Evolutionary conservation across 768 basidiomycete genomes (phyloP), one percentile per base, ranked within the genome.

Genomic region (Leccinum ochraceum): DNA sequence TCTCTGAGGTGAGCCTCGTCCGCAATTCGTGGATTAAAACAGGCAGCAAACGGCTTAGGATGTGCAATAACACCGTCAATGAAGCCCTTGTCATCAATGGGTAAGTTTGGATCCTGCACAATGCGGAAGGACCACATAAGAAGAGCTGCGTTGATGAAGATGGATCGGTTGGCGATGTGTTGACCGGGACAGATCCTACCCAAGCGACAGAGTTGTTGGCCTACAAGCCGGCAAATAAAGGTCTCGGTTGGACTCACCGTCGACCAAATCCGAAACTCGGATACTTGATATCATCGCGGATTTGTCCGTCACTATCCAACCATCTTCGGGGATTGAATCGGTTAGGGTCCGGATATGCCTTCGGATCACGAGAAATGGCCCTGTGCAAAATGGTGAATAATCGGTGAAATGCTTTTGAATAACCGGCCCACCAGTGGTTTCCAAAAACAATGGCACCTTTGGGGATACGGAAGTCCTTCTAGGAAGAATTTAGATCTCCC

Each of bases 81-180:
- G 66, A 90, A 88, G 1, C 80, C 86, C 42, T 80, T 72, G 9
- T 79, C 78, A 66, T 91, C 83, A 56, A 90, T 87, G 0, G 86
- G 85, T 3, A 76, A 71, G 0, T 72, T 65, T 0, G 82, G 80
- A 63, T 87, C 83, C 30, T 81, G 67, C 3, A 74, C 75, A 24
- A 91, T 76, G 2, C 71, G 78, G 77, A 90, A 89, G 0, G 87
- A 83, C 86, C 87, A 89, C 36, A 87, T 71, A 2, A 86, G 73
- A 14, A 88, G 77, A 0, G 86, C 86, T 0, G 84, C 81, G 59
- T 86, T 89, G 63, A 90, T 76, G 65, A 86, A 87, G 3, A 90
- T 71, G 7, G 88, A 89, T 5, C 86, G 81, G 72, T 74, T 71
- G 20, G 72, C 87, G 34, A 90, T 81, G 68, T 87, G 80, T 65